Percentiles rank a stretch among this genome's conserved stretches.
phyloP scores from a whole-genome alignment of 768 basidiomycete species.

The Scleroderma bovista region DNA sequence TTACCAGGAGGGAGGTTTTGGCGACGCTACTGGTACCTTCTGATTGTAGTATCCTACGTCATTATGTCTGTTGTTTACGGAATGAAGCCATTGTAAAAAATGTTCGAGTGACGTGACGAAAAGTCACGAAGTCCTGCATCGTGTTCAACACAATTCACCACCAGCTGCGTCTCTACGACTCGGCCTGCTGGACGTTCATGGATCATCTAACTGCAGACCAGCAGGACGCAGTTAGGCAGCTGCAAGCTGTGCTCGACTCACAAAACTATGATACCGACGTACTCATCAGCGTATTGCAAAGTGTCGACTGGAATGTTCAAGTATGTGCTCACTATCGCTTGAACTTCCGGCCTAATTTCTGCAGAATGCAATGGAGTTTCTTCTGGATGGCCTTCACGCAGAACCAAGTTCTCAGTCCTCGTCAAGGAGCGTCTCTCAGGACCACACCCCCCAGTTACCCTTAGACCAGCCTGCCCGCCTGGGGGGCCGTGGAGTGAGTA shows the following conservation, averaged over 20 bases:
- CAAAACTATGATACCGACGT: slow-evolving; percentile 55
- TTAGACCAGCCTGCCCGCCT: neutral
- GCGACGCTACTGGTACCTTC: slow-evolving; percentile 56
- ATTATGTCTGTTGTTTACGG: neutral
- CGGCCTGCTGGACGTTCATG: slow-evolving; percentile 4
- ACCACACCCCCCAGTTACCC: neutral
- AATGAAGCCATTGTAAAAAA: neutral
- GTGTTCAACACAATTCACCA: neutral
- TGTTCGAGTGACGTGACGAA: neutral
- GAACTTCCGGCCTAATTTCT: no score
- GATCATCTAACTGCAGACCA: slow-evolving; percentile 9
- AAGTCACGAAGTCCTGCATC: neutral
- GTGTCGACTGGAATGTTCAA: slow-evolving; percentile 69
- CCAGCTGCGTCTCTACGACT: neutral
- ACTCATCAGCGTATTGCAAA: slow-evolving; percentile 52
- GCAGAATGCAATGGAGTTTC: neutral
- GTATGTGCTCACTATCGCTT: slow-evolving; percentile 29
- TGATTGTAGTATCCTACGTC: slow-evolving; percentile 28
- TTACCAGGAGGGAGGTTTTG: slow-evolving; percentile 39
- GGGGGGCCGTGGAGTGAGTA: neutral
- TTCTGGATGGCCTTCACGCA: neutral
- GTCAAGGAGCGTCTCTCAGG: neutral
- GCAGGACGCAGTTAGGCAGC: slow-evolving; percentile 9
- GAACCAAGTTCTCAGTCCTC: neutral
- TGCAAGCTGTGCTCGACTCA: slow-evolving; percentile 11